Evolutionary conservation across 805 yeast species (phyloP), one percentile per base, ranked within the genome.

Genomic region (Brettanomyces anomalus): DNA sequence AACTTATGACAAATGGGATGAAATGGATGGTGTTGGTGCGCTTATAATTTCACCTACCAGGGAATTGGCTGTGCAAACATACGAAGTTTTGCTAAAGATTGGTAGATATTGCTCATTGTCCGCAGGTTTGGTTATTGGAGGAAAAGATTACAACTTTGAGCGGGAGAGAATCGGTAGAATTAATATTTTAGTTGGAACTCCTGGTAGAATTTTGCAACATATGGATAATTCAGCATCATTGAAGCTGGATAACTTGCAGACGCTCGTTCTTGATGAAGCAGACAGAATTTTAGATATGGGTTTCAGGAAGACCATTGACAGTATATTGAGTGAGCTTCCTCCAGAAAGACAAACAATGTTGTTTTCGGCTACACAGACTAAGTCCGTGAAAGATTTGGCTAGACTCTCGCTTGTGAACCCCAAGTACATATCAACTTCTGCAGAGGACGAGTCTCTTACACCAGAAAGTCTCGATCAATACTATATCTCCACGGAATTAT

Each of bases 261-360:
- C 82, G 57, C 64, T 88, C 37, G 88, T 88, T 2, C 62, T 88
- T 41, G 97, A 88, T 61, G 97, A 88, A 61, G 96, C 96, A 0
- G 97, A 88, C 57, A 69, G 96, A 51, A 85, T 93, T 54, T 66
- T 88, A 53, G 97, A 88, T 62, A 85, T 89, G 95, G 96, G 96
- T 6, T 88, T 88, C 70, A 80, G 79, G 57, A 77, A 76, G 52
- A 83, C 93, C 36, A 64, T 88, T 47, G 96, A 89, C 58, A 82
- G 81, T 26, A 88, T 88, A 42, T 64, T 88, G 21, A 74, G 76
- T 38, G 86, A 83, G 58, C 65, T 88, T 46, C 94, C 96, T 1
- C 77, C 82, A 10, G 71, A 79, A 4, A 74, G 96, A 57, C 96
- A 89, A 58, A 87, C 96, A 0, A 59, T 88, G 40, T 62, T 88